phyloP scores from a whole-genome alignment of 1,139 yeast species.

The Nadsonia starkeyi-henricii region DNA sequence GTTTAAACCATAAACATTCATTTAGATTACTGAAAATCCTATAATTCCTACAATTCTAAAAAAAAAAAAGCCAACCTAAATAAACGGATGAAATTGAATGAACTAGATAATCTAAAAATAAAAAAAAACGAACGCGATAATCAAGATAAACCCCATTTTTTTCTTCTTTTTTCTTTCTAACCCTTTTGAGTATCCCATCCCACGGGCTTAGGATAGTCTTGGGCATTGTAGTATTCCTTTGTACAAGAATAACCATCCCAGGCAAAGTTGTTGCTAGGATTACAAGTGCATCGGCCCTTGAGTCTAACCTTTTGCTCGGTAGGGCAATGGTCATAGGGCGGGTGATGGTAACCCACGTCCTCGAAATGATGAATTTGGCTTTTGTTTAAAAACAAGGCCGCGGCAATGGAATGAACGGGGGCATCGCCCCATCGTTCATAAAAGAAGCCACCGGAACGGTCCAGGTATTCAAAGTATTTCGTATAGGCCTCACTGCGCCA shows the following conservation, averaged over 20 bases:
- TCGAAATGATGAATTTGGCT: conserved; percentile 64
- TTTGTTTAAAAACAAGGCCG: conserved; percentile 51
- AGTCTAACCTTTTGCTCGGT: conserved; percentile 22
- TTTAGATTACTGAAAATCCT: no score
- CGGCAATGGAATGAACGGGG: conserved; percentile 75
- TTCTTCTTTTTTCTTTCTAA: no score
- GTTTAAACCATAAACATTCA: no score
- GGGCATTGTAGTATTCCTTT: conserved; percentile 49
- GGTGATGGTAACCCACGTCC: conserved; percentile 73
- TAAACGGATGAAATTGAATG: no score
- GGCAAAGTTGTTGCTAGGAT: conserved; percentile 56
- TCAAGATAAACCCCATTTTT: no score
- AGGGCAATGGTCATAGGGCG: conserved; percentile 76
- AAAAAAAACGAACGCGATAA: no score
- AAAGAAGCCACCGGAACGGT: conserved; percentile 72
- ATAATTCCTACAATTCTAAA: no score
- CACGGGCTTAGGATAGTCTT: conserved; percentile 48
- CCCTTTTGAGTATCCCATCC: conserved; percentile 46
- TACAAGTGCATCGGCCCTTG: conserved; percentile 36
- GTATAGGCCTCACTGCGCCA: conserved; percentile 58
- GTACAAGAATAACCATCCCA: conserved; percentile 84
- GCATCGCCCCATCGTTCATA: conserved; percentile 98
- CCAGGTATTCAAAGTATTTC: conserved; percentile 58
- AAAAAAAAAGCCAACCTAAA: no score
- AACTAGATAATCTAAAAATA: no score